These are phyloP conservation scores for Aspergillus haitiensis DNA, from an alignment of 495 filamentous ascomycete genomes.

Conservation along the genomic window DNA sequence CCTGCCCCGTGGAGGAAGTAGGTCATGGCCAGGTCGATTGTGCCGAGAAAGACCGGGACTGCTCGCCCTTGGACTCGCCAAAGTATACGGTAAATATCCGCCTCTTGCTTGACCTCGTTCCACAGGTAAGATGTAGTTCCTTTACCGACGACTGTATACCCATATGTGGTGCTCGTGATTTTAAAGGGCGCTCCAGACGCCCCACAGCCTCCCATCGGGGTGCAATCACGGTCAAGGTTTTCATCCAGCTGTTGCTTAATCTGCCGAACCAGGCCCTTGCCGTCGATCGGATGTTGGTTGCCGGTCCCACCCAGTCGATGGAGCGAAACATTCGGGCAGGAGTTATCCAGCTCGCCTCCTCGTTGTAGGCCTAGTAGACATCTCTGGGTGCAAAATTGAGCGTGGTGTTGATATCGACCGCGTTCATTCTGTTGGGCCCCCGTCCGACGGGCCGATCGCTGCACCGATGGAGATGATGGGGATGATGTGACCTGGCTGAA, in stretches of 20 bases:
- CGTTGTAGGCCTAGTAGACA: constrained; percentile 48
- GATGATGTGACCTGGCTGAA: constrained; percentile 26
- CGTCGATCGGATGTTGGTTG: constrained; percentile 24
- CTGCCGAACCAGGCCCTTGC: constrained; percentile 14
- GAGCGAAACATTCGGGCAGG: constrained; percentile 44
- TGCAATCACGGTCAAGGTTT: constrained; percentile 29
- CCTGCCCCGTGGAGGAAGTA: constrained; percentile 41
- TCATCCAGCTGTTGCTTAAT: constrained; percentile 30
- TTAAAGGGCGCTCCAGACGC: constrained; percentile 41
- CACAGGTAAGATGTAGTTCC: constrained; percentile 38
- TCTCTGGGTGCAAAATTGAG: constrained; percentile 46
- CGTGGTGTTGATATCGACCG: constrained; percentile 5
- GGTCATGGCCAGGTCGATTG: constrained; percentile 37
- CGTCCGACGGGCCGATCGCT: constrained; percentile 10
- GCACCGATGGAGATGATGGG: no score
- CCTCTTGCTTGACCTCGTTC: constrained; percentile 41
- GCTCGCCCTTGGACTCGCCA: constrained; percentile 36
- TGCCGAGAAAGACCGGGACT: constrained; percentile 47
- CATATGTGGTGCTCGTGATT: constrained; percentile 39
- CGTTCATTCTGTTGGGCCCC: not conserved
- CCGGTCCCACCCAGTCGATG: constrained; percentile 31
- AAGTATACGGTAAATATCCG: constrained; percentile 39
- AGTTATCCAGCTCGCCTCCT: constrained; percentile 33
- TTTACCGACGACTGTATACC: constrained; percentile 52
- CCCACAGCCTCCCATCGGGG: constrained; percentile 25